Evolutionary conservation across 2,329 filamentous ascomycete genomes (phyloP).

Genomic region (Claviceps quebecensis): DNA sequence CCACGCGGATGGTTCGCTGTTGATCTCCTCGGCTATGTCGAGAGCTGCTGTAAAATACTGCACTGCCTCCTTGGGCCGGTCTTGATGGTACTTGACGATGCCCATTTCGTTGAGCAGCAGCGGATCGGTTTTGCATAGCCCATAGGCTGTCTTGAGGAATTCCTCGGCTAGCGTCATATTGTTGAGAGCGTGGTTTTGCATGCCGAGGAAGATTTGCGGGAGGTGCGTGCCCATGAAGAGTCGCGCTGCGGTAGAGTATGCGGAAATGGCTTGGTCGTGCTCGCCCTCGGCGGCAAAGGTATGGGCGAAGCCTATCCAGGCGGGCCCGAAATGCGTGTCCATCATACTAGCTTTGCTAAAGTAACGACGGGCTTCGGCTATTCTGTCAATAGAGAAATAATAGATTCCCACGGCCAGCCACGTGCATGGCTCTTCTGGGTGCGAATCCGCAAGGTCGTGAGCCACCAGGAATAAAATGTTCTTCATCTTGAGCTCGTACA

Average conservation of each 20-base stretch:
- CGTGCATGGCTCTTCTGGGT: conserved; percentile 79
- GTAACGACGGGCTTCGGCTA: conserved; percentile 86
- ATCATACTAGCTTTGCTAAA: conserved; percentile 97
- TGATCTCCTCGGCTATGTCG: conserved; percentile 62
- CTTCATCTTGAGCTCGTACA: conserved; percentile 75
- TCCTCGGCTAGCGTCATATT: conserved; percentile 90
- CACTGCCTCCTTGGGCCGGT: conserved; percentile 60
- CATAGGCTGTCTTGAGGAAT: conserved; percentile 81
- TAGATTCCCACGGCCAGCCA: conserved; percentile 94
- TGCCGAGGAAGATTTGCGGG: conserved; percentile 88
- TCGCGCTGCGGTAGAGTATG: conserved; percentile 87
- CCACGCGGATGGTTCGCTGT: conserved; percentile 71
- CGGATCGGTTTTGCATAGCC: conserved; percentile 71
- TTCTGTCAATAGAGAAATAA: conserved; percentile 78
- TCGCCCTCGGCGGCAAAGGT: conserved; percentile 96
- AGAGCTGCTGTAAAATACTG: conserved; percentile 68
- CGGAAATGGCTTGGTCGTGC: conserved; percentile 94
- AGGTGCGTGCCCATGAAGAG: conserved; percentile 95
- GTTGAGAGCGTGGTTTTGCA: conserved; percentile 95
- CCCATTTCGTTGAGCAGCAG: conserved; percentile 91
- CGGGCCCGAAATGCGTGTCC: conserved; percentile 92
- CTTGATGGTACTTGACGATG: conserved; percentile 88
- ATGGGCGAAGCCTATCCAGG: conserved; percentile 98
- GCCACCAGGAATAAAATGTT: conserved; percentile 85
- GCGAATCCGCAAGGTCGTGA: conserved; percentile 82